phyloP scores from a whole-genome alignment of 306 rosid genomes.

The Corylus avellana region DNA sequence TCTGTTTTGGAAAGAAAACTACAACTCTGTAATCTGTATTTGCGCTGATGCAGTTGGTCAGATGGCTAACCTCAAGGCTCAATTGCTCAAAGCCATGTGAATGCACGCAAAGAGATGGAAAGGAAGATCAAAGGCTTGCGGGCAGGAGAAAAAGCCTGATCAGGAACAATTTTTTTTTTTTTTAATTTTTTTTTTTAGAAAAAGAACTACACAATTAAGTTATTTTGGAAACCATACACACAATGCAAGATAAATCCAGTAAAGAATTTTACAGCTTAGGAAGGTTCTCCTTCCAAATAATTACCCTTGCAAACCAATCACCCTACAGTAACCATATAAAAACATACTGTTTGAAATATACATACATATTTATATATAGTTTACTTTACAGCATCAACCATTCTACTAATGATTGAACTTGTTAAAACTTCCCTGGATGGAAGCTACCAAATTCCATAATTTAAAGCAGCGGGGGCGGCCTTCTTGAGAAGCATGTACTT shows the following conservation, averaged over 20 bases:
- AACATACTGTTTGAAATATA: slow-evolving; percentile 31
- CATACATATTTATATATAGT: slow-evolving; percentile 17
- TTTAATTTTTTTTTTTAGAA: too few relatives aligned
- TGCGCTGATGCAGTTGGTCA: too few relatives aligned
- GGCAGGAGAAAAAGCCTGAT: too few relatives aligned
- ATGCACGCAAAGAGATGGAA: too few relatives aligned
- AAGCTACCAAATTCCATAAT: slow-evolving; percentile 29
- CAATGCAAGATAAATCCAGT: slow-evolving; percentile 28
- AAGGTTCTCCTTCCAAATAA: slow-evolving; percentile 57
- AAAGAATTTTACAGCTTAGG: slow-evolving; percentile 38
- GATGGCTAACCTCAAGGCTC: too few relatives aligned
- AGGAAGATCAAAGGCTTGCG: too few relatives aligned
- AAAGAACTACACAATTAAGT: not conserved
- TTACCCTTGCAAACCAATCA: slow-evolving; percentile 44
- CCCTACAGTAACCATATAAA: slow-evolving; percentile 29
- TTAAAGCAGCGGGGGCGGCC: slow-evolving; percentile 29
- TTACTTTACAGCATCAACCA: slow-evolving; percentile 31
- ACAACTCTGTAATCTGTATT: too few relatives aligned
- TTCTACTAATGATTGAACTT: not conserved
- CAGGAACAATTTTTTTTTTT: not conserved
- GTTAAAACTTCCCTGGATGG: slow-evolving; percentile 2
- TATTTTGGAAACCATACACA: slow-evolving; percentile 29
- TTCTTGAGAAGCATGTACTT: slow-evolving; percentile 13
- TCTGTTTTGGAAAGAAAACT: too few relatives aligned
- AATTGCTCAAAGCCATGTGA: too few relatives aligned